Conservation (phyloP, 2,329 filamentous ascomycete genomes). For the Onygenales sp. region DNA sequence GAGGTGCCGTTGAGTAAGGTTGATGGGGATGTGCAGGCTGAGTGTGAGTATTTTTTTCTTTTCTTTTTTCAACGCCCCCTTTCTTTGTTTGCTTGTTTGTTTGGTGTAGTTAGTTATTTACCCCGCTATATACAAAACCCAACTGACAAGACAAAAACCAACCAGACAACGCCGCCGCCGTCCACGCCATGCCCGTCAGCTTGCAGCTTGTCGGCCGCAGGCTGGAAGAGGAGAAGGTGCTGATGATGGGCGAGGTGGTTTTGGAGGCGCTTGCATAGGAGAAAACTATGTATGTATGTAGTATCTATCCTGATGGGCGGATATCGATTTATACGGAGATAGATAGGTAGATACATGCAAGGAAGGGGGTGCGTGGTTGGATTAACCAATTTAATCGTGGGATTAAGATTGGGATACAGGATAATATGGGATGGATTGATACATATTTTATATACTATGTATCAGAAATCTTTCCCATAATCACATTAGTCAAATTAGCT, state of each 20-base stretch:
- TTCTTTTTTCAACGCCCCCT: neutral
- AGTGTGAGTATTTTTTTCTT: slow-evolving; percentile 37
- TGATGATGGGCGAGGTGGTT: slow-evolving; percentile 31
- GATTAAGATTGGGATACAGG: no score
- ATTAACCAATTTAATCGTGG: no score
- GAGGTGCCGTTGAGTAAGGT: slow-evolving; percentile 29
- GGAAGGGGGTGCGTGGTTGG: no score
- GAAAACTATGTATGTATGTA: no score
- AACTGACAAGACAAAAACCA: slow-evolving; percentile 3
- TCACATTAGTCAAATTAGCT: no score
- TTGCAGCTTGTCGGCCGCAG: slow-evolving; percentile 20
- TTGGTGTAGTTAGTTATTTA: neutral
- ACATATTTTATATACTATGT: no score
- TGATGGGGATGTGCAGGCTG: slow-evolving; percentile 37
- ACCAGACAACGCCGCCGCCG: slow-evolving; percentile 39
- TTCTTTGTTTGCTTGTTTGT: neutral
- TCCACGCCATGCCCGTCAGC: slow-evolving; percentile 21
- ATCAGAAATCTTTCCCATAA: no score
- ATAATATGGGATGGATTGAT: no score
- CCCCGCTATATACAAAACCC: no score
- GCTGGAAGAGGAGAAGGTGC: slow-evolving; percentile 24
- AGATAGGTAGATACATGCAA: no score
- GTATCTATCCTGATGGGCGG: no score
- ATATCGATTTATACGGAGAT: no score
- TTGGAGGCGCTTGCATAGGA: slow-evolving; percentile 13